A percentile compares a stretch with the other conserved stretches of the same genome.
Conservation (phyloP, 208 protist genomes). For the Acanthamoeba quina region DNA sequence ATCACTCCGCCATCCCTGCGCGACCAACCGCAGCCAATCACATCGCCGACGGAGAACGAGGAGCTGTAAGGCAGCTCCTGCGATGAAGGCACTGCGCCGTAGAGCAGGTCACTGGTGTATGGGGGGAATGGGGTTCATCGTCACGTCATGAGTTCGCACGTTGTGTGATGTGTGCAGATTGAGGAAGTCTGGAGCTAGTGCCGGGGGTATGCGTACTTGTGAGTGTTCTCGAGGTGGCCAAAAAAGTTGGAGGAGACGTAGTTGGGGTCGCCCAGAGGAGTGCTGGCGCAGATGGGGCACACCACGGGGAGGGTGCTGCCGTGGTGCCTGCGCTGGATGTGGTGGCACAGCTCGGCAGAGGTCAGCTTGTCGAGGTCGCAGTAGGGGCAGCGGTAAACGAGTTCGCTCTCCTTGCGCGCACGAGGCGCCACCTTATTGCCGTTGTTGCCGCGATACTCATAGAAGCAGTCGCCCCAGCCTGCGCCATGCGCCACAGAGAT, state of each 20-base stretch:
- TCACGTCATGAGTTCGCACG: not conserved
- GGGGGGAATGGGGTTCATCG: not conserved
- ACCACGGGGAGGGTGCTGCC: slow-evolving; percentile 38
- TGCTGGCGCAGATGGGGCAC: slow-evolving; percentile 53
- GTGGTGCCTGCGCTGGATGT: slow-evolving; percentile 36
- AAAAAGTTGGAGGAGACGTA: slow-evolving; percentile 64
- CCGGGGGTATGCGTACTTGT: not conserved
- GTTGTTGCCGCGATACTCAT: slow-evolving; percentile 38
- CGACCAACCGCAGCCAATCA: slow-evolving; percentile 77
- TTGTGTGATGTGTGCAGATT: too few species aligned
- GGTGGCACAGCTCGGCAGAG: slow-evolving; percentile 44
- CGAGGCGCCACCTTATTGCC: slow-evolving; percentile 32
- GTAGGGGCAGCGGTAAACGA: slow-evolving; percentile 36
- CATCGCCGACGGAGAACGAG: slow-evolving; percentile 62
- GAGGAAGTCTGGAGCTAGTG: not conserved
- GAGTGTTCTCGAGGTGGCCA: slow-evolving; percentile 35
- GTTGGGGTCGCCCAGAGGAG: slow-evolving; percentile 58
- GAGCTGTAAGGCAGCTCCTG: slow-evolving; percentile 64
- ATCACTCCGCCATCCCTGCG: slow-evolving; percentile 11
- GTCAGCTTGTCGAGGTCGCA: slow-evolving; percentile 42
- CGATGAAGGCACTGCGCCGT: slow-evolving; percentile 20
- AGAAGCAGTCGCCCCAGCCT: slow-evolving; percentile 68
- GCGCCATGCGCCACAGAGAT: not conserved
- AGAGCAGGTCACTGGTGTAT: slow-evolving; percentile 43
- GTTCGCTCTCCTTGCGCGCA: not conserved